Conservation (phyloP, 345 rosid species). For the Populus tremula region DNA sequence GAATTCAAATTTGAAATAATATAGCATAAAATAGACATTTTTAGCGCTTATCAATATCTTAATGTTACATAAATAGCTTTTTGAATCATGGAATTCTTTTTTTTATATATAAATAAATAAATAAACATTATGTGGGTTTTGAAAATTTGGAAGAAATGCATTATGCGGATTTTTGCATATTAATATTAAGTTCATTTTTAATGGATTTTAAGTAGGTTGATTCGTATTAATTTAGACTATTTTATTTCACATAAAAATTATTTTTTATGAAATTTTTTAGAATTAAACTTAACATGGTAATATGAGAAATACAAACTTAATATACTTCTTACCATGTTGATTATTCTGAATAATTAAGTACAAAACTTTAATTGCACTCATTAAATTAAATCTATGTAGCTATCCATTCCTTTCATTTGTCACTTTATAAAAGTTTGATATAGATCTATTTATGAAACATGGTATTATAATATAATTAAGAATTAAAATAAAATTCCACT, state of each 20-base stretch:
- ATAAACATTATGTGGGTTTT: no score
- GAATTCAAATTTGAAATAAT: neutral
- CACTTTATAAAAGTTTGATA: neutral
- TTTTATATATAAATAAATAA: no score
- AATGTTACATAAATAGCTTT: no score
- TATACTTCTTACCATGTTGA: neutral
- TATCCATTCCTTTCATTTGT: neutral
- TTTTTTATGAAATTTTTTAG: neutral
- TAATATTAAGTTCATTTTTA: no score
- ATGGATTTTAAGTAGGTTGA: neutral
- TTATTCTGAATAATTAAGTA: neutral
- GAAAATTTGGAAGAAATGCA: no score
- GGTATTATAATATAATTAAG: no score
- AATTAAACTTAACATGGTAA: neutral
- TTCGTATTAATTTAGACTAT: neutral
- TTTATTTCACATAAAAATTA: no score
- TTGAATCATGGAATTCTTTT: neutral
- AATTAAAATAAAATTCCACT: no score
- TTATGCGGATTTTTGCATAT: no score
- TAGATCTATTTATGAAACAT: neutral
- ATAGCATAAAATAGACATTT: neutral
- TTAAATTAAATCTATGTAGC: neutral
- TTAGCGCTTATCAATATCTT: neutral
- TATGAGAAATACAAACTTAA: neutral
- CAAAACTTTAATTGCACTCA: neutral